These are phyloP conservation scores for Pseudozyma sp. DNA, from an alignment of 1,284 basidiomycete species.

Conservation along the genomic window DNA sequence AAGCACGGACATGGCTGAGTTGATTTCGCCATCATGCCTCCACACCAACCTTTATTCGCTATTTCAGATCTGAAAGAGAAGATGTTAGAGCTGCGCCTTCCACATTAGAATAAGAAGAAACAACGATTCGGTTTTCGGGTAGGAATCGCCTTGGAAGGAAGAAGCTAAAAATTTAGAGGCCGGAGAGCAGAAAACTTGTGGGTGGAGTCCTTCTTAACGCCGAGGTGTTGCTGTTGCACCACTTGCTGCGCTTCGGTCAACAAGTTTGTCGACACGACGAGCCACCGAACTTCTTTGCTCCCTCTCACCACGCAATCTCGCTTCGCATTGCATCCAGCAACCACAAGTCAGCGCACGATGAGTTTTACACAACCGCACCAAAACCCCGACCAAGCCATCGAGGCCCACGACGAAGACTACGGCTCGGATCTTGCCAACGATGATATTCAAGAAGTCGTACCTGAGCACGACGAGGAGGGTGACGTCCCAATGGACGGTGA, in stretches of 20 bases:
- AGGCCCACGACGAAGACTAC: slow-evolving; percentile 48
- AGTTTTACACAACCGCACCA: slow-evolving; percentile 32
- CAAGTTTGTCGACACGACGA: too few relatives aligned
- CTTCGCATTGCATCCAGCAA: neutral
- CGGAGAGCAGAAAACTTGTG: slow-evolving; percentile 11
- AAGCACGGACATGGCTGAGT: slow-evolving; percentile 1
- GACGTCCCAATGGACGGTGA: slow-evolving; percentile 51
- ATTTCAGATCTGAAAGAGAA: too few relatives aligned
- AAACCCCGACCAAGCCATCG: slow-evolving; percentile 18
- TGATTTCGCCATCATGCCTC: slow-evolving; percentile 24
- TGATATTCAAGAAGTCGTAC: slow-evolving; percentile 49
- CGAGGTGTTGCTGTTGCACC: slow-evolving; percentile 6
- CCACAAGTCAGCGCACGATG: slow-evolving; percentile 15
- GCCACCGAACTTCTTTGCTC: neutral
- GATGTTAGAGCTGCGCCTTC: too few relatives aligned
- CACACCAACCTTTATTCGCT: too few relatives aligned
- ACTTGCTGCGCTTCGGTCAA: neutral
- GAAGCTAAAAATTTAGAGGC: too few relatives aligned
- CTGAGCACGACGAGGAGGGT: slow-evolving; percentile 47
- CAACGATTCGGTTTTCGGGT: too few relatives aligned
- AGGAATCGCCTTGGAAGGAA: too few relatives aligned
- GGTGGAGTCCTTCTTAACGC: slow-evolving; percentile 17
- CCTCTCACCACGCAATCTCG: neutral
- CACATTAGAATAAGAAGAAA: too few relatives aligned
- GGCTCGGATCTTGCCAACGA: slow-evolving; percentile 43